These are phyloP conservation scores for Paramecium sexaurelia DNA, from an alignment of 73 alveolate species.

Conservation along the genomic window DNA sequence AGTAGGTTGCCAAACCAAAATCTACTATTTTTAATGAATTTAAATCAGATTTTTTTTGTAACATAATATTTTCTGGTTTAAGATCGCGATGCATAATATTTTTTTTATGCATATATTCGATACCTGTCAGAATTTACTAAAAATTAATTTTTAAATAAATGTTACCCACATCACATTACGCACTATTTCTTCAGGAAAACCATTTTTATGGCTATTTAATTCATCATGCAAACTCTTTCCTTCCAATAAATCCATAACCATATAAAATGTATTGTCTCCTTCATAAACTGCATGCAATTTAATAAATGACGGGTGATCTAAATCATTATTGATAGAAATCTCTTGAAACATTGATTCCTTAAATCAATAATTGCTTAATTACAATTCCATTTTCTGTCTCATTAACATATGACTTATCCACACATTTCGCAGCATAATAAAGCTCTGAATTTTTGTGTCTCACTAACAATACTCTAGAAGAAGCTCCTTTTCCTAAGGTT, in stretches of 20 bases:
- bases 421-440: conserved; percentile 64
- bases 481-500: conserved; percentile 49
- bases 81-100: conserved; percentile 68
- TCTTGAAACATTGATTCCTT: conserved; percentile 62
- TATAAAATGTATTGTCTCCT: conserved; percentile 64
- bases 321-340: conserved; percentile 51
- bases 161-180: conserved; percentile 54
- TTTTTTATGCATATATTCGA: conserved; percentile 49
- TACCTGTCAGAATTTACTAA: conserved; percentile 45
- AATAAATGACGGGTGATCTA: conserved; percentile 61
- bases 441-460: conserved; percentile 59
- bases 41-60: conserved; percentile 9
- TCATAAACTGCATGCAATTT: conserved; percentile 65
- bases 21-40: conserved; percentile 62
- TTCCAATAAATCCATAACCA: conserved; percentile 66
- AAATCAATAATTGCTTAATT: not conserved
- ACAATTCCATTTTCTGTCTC: conserved; percentile 67
- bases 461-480: conserved; percentile 25
- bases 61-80: conserved; percentile 65
- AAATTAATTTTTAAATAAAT: not conserved
- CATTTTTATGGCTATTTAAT: conserved; percentile 60
- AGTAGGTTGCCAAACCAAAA: conserved; percentile 65
- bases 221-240: conserved; percentile 65
- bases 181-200: conserved; percentile 60
- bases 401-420: conserved; percentile 57